A percentile compares a stretch with the other conserved stretches of the same genome.
phyloP scores from a whole-genome alignment of 345 rosid genomes.

The Murraya koenigii region DNA sequence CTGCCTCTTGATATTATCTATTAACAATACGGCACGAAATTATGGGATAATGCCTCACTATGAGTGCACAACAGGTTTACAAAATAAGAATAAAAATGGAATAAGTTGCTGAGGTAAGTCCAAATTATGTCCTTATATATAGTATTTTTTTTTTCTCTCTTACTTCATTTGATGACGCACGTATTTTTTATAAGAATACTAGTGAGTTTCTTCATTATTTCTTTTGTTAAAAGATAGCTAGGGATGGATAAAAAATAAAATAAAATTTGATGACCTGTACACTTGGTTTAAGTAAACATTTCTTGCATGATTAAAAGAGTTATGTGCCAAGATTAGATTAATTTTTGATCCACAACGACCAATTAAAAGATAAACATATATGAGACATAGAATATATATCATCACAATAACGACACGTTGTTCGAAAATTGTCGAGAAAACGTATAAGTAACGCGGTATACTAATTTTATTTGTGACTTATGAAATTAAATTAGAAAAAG shows the following conservation, averaged over 20 bases:
- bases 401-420: too few relatives aligned
- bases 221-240: too few relatives aligned
- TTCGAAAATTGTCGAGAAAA: too few relatives aligned
- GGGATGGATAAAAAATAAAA: too few relatives aligned
- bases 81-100: neutral
- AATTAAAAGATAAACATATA: too few relatives aligned
- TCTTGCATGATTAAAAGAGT: slow-evolving; percentile 28
- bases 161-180: slow-evolving; percentile 1
- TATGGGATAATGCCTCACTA: slow-evolving; percentile 9
- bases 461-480: neutral
- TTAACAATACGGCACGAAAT: slow-evolving; percentile 20
- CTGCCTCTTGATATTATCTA: neutral
- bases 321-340: neutral
- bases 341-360: neutral
- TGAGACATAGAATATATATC: too few relatives aligned
- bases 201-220: too few relatives aligned
- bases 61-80: neutral
- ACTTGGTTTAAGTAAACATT: slow-evolving; percentile 19
- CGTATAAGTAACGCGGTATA: too few relatives aligned
- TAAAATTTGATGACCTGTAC: slow-evolving; percentile 14
- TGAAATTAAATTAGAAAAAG: neutral
- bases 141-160: neutral
- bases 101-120: slow-evolving; percentile 14
- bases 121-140: neutral
- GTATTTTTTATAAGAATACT: neutral